Evolutionary conservation across 768 basidiomycete species (phyloP).

Genomic region (Tricholoma flavovirens): DNA sequence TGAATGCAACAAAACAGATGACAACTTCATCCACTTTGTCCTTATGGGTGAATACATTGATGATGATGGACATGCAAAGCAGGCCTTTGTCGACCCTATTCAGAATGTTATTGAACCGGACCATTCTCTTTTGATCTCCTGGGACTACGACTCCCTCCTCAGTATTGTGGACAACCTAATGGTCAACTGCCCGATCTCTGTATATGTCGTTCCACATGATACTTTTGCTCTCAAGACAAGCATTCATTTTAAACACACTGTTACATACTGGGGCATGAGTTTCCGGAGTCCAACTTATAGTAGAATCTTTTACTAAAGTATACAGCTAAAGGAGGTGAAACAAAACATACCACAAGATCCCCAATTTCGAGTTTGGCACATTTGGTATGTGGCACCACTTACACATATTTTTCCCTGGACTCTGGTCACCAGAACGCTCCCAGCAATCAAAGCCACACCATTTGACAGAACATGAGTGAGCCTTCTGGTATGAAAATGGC

Average conservation of each 20-base stretch:
- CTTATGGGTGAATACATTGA: not conserved
- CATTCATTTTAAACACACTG: conserved; percentile 4
- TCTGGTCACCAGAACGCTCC: conserved; percentile 9
- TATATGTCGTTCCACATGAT: conserved; percentile 4
- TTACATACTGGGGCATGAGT: not conserved
- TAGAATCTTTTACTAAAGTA: not conserved
- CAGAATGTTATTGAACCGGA: not conserved
- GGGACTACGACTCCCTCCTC: conserved; percentile 18
- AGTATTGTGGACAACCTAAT: conserved; percentile 10
- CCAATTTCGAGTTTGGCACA: conserved; percentile 22
- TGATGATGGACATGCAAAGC: not conserved
- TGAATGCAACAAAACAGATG: not conserved
- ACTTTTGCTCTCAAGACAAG: not conserved
- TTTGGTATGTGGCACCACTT: conserved; percentile 15
- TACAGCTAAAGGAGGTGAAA: not conserved
- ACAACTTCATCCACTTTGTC: conserved; percentile 2
- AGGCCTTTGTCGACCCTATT: conserved; percentile 1
- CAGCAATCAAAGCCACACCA: not conserved
- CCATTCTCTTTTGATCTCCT: conserved; percentile 1
- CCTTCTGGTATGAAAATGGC: conserved; percentile 18
- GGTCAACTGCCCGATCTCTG: conserved; percentile 1
- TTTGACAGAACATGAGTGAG: conserved; percentile 7
- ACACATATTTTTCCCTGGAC: conserved; percentile 21
- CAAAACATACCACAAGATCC: conserved; percentile 19
- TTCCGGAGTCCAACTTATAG: not conserved